Base-by-base conservation (phyloP, 225 moss, liverwort and hornwort genomes). In the Marchantia paleacea region DNA sequence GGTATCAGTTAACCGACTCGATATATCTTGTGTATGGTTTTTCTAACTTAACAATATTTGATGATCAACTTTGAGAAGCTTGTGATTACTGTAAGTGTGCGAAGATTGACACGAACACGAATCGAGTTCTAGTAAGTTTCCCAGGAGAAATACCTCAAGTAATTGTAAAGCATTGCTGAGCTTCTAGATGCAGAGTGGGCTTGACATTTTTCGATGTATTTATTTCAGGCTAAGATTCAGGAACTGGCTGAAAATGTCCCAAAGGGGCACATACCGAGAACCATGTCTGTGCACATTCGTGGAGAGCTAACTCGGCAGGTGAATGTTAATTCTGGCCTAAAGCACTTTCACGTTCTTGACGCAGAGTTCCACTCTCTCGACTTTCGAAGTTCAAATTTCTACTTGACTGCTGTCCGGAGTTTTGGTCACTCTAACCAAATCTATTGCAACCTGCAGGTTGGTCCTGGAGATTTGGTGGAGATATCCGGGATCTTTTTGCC, bases 221-320 rank as follows among this genome's bases (percentile, higher is more conserved):
- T 19, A 16, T 68, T 48, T 28, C 82, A 96, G 96, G 97, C 95
- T n/a, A 99, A 95, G 87, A 87, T 99, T 81, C 97, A 99, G 82
- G 97, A 99, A 85, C 85, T 99, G 78, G 93, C 97, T 39, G 96
- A 96, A 76, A 91, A 95, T 85, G 97, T 99, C 24, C 97, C 95
- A 0, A 99, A 99, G 78, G 97, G 97, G 18, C 97, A 99, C 80
- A 99, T 99, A 78, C 97, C 97, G 2, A 91, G 97, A 57, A 82
- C 91, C 31, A 92, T 99, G 90, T 88, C 97, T 24, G 89, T 99
- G 22, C 97, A 99, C 81, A 91, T 99, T 82, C 93, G 90, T 31
- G 97, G 97, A 30, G 95, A 99, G 83, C 90, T 99, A 48, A 99
- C 97, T 20, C 92, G 97, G 68, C 89, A 85, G 79, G 90, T 90